Percentiles rank a stretch among this genome's conserved stretches.
Conservation (phyloP, 2,329 filamentous ascomycete genomes). For the Colletotrichum sp. region DNA sequence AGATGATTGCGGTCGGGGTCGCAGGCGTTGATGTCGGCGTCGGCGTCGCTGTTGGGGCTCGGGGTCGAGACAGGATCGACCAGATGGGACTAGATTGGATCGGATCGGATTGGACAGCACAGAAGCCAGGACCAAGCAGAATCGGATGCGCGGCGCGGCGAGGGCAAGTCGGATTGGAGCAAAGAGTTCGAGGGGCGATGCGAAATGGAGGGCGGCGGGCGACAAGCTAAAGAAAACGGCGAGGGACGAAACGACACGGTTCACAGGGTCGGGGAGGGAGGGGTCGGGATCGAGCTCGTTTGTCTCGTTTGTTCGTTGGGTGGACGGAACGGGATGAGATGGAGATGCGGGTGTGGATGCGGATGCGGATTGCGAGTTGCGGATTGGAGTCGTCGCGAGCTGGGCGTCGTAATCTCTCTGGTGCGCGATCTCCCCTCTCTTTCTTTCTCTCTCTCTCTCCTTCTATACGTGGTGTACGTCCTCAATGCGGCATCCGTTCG, state of each 20-base stretch:
- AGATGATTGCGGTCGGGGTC: background rate
- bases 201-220: background rate
- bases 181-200: background rate
- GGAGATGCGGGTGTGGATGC: background rate
- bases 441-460: background rate
- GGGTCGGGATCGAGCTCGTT: background rate
- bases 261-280: background rate
- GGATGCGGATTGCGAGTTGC: background rate
- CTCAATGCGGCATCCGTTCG: background rate
- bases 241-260: background rate
- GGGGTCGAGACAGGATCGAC: background rate
- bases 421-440: background rate
- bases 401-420: background rate
- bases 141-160: background rate
- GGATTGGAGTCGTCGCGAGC: conserved; percentile 1
- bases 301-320: background rate
- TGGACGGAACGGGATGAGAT: background rate
- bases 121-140: background rate
- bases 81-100: background rate
- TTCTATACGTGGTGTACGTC: background rate
- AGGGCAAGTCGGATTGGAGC: background rate
- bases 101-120: background rate
- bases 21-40: background rate
- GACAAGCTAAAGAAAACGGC: background rate
- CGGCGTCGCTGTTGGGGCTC: background rate